Evolutionary conservation across 129 eudicot genomes (phyloP).

Genomic region (Tagetes patula): DNA sequence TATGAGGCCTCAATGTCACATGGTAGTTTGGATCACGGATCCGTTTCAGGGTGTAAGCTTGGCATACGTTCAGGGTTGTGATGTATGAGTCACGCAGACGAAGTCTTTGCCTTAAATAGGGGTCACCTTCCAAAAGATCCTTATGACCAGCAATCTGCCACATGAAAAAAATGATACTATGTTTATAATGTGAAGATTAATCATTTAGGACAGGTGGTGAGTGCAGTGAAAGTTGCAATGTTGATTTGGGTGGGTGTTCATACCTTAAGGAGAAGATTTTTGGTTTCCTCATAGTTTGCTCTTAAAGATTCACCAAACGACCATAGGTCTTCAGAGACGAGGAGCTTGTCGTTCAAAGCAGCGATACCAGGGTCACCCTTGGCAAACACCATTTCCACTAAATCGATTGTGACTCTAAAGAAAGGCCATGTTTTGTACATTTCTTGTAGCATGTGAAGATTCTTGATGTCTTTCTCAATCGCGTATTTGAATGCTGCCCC

Average conservation of each 20-base stretch:
- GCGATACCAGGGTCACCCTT: conserved; percentile 97
- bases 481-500: conserved; percentile 88
- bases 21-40: conserved; percentile 86
- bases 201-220: too few species aligned
- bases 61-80: conserved; percentile 80
- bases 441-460: conserved; percentile 74
- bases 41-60: conserved; percentile 84
- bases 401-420: conserved; percentile 94
- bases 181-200: background rate
- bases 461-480: conserved; percentile 58
- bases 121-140: conserved; percentile 89
- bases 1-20: conserved; percentile 75
- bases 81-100: conserved; percentile 85
- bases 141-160: conserved; percentile 88
- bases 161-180: conserved; percentile 15
- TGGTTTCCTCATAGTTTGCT: conserved; percentile 75
- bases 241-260: background rate
- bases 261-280: conserved; percentile 80
- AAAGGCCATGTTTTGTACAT: conserved; percentile 98
- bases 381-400: conserved; percentile 96
- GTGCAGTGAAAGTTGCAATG: background rate
- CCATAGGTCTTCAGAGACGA: conserved; percentile 80
- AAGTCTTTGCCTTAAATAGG: conserved; percentile 85
- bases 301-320: conserved; percentile 72
- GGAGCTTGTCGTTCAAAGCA: conserved; percentile 86